phyloP scores from a whole-genome alignment of 345 rosid genomes.

The Ricinus communis region DNA sequence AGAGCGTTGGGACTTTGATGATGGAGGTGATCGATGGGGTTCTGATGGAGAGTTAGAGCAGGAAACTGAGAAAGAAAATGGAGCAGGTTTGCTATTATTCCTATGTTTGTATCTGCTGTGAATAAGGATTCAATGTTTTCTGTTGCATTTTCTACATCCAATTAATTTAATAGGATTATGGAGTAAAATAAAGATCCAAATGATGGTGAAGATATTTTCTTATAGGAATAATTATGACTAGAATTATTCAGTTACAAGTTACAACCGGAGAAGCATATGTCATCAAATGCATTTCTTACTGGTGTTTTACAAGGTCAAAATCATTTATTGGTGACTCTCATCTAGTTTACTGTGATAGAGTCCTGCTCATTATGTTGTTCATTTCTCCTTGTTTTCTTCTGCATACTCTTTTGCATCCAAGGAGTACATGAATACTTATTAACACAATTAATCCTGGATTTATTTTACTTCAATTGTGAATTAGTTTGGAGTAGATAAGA shows the following conservation, averaged over 20 bases:
- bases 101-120: neutral
- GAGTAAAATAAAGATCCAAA: neutral
- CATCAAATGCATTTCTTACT: neutral
- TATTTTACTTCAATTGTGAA: neutral
- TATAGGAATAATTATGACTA: neutral
- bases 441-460: neutral
- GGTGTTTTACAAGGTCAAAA: neutral
- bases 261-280: neutral
- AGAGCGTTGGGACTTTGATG: slow-evolving; percentile 77
- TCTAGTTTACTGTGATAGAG: neutral
- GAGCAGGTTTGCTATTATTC: slow-evolving; percentile 38
- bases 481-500: neutral
- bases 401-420: neutral
- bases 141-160: neutral
- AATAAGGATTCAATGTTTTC: neutral
- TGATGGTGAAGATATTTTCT: neutral
- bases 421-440: neutral
- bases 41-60: slow-evolving; percentile 52
- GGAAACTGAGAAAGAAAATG: slow-evolving; percentile 44
- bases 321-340: neutral
- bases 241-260: neutral
- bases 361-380: neutral
- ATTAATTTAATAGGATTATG: slow-evolving; percentile 1
- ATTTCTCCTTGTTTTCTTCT: neutral
- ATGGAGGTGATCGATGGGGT: slow-evolving; percentile 64